These are phyloP conservation scores for Musa balbisiana DNA, from an alignment of 202 grass and related monocot genomes.

Conservation along the genomic window DNA sequence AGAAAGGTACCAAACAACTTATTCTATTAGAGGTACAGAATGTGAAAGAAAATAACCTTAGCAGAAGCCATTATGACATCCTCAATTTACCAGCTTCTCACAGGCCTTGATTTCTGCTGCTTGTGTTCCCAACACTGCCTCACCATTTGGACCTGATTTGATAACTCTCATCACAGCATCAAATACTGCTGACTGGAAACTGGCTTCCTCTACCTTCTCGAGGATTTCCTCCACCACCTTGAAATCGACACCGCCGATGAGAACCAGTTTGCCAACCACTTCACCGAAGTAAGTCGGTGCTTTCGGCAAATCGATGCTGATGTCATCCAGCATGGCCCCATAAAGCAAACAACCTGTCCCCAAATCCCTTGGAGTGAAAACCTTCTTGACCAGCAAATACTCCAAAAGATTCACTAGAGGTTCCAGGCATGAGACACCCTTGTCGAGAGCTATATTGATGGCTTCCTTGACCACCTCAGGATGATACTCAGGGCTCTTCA, in stretches of 20 bases:
- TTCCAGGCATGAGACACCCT: conserved; percentile 56
- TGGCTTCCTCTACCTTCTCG: conserved; percentile 63
- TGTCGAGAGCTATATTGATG: conserved; percentile 77
- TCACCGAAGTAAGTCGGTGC: conserved; percentile 72
- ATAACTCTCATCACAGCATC: conserved; percentile 38
- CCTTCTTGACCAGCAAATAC: conserved; percentile 54
- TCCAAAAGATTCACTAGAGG: conserved; percentile 64
- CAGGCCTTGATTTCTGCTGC: conserved; percentile 38
- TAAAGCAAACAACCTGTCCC: conserved; percentile 72
- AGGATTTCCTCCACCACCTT: conserved; percentile 58
- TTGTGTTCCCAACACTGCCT: conserved; percentile 57
- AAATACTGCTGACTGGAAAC: conserved; percentile 41
- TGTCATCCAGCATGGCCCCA: conserved; percentile 70
- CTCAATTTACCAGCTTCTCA: conserved; percentile 22
- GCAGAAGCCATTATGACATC: neutral
- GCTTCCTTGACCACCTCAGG: conserved; percentile 91
- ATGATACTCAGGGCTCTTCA: conserved; percentile 65
- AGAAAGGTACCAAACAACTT: neutral
- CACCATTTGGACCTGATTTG: conserved; percentile 44
- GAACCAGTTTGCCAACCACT: conserved; percentile 53
- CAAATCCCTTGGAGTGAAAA: conserved; percentile 57
- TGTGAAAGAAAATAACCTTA: neutral
- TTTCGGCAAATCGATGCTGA: conserved; percentile 90
- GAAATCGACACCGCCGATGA: conserved; percentile 50
- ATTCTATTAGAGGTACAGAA: conserved; percentile 11